phyloP scores from a whole-genome alignment of 2,329 filamentous ascomycete species.

The Cercospora zeina region DNA sequence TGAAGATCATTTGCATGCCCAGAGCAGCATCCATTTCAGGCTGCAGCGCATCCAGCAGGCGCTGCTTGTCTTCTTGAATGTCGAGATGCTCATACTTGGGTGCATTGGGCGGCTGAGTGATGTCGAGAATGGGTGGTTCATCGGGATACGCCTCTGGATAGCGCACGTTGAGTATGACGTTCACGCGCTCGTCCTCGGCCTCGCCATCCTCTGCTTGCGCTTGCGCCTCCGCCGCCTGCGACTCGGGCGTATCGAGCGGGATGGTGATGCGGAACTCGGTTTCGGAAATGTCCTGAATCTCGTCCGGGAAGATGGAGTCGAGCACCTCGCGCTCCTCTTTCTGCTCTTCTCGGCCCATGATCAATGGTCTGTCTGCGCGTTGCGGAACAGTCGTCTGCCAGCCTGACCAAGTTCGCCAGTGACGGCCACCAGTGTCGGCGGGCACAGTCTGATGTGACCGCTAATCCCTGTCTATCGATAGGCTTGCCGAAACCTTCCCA shows the following conservation, averaged over 20 bases:
- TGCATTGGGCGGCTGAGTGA: slow-evolving; percentile 71
- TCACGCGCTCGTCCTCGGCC: slow-evolving; percentile 60
- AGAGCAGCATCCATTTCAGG: slow-evolving; percentile 86
- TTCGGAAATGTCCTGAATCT: slow-evolving; percentile 93
- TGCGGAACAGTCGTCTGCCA: background rate
- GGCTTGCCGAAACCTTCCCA: slow-evolving; percentile 1
- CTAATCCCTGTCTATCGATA: slow-evolving; percentile 8
- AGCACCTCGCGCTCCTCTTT: slow-evolving; percentile 95
- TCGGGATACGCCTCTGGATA: slow-evolving; percentile 94
- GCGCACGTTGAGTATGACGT: slow-evolving; percentile 77
- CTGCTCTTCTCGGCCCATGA: slow-evolving; percentile 73
- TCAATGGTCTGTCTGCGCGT: slow-evolving; percentile 10
- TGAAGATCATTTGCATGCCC: slow-evolving; percentile 97
- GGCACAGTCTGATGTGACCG: background rate
- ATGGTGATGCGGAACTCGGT: slow-evolving; percentile 85
- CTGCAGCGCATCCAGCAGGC: slow-evolving; percentile 68
- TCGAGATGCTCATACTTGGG: slow-evolving; percentile 72
- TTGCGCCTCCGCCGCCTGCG: background rate
- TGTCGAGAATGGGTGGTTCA: slow-evolving; percentile 76
- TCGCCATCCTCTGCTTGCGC: slow-evolving; percentile 48
- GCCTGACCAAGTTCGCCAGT: background rate
- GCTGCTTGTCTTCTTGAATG: slow-evolving; percentile 74
- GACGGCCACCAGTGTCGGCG: background rate
- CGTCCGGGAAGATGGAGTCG: slow-evolving; percentile 96
- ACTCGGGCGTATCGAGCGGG: slow-evolving; percentile 62